Evolutionary conservation across 768 basidiomycete species (phyloP).

Genomic region (Lactifluus subvellereus): DNA sequence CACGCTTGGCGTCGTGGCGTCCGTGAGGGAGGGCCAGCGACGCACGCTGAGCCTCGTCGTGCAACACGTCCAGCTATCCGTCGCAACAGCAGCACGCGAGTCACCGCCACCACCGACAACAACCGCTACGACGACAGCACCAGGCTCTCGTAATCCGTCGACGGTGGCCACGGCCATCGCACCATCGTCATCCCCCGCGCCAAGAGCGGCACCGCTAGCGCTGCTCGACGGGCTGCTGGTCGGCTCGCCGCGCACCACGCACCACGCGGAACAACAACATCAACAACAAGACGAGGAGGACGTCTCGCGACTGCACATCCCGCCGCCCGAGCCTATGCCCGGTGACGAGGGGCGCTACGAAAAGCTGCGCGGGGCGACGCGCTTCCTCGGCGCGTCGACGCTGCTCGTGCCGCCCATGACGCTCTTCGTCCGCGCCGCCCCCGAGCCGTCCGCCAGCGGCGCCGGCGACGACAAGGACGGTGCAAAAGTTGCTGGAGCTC

Average conservation of each 20-base stretch:
- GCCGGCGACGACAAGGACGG: constrained; percentile 20
- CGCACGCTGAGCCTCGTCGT: constrained; percentile 50
- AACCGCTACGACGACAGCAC: not conserved
- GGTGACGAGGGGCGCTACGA: constrained; percentile 17
- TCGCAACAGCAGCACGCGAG: constrained; percentile 15
- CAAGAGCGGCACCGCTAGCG: not conserved
- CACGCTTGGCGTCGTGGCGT: constrained; percentile 46
- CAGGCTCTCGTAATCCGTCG: constrained; percentile 1
- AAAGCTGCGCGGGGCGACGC: constrained; percentile 15
- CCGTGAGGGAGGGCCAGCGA: constrained; percentile 35
- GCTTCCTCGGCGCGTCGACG: constrained; percentile 46
- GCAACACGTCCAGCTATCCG: constrained; percentile 54
- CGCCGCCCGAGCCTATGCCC: constrained; percentile 11
- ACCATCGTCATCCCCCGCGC: constrained; percentile 9
- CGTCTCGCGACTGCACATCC: not conserved
- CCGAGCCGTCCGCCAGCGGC: constrained; percentile 28
- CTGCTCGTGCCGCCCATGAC: constrained; percentile 42
- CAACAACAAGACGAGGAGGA: not conserved
- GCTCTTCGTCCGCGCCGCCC: not conserved
- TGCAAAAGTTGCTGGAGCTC: constrained; percentile 15
- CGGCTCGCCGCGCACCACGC: constrained; percentile 17
- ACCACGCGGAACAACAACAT: not conserved
- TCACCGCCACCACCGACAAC: not conserved
- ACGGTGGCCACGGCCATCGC: not conserved
- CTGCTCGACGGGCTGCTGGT: constrained; percentile 17